Evolutionary conservation across 352 stramenopile genomes (phyloP), one percentile per base, ranked within the genome.

Genomic region (Globisporangium viniferum): DNA sequence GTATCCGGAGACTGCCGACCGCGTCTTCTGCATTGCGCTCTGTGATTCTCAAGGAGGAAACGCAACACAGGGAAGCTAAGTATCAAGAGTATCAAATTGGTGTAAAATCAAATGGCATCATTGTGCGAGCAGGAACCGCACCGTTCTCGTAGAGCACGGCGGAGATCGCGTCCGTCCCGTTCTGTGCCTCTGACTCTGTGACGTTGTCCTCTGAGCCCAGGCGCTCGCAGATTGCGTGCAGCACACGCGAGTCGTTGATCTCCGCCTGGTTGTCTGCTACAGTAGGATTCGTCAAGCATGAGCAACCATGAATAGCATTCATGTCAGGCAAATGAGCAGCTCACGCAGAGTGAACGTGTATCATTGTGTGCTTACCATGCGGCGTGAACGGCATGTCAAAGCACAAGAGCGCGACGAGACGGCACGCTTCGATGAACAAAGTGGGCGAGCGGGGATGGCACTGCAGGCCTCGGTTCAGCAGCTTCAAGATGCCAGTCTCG

Each of bases 181-280:
- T 54, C 53, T 66, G 53, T 12, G 65, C 73, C 60, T 79, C 68
- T 1, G 76, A 66, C 9, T 72, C 70, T 10, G 27, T 69, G 18
- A 80, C 22, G 20, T 10, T 31, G 27, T 36, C 62, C 0, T 56
- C 31, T 20, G 48, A 24, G 22, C 35, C 44, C 1, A 86, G 33
- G 2, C 67, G 69, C 3, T 72, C 64, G 29, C 72, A 72, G 65
- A 91, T 69, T 8, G 62, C 22, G 3, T 66, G 64, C 12, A 85
- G 62, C 5, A 88, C 35, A 2, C 81, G 79, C 49, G 59, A 41
- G 8, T 67, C 55, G 8, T 64, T 72, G n/a, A 86, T 83, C 14
- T 84, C 76, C 12, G 59, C 36, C 58, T 91, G 83, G 33, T 91
- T 91, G 31, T 89, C 79, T 35, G 66, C 83, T 90, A 33, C 4